Percentiles rank a stretch among this genome's conserved stretches.
phyloP scores from a whole-genome alignment of 179 eudicot species.

The Nepenthes alata region DNA sequence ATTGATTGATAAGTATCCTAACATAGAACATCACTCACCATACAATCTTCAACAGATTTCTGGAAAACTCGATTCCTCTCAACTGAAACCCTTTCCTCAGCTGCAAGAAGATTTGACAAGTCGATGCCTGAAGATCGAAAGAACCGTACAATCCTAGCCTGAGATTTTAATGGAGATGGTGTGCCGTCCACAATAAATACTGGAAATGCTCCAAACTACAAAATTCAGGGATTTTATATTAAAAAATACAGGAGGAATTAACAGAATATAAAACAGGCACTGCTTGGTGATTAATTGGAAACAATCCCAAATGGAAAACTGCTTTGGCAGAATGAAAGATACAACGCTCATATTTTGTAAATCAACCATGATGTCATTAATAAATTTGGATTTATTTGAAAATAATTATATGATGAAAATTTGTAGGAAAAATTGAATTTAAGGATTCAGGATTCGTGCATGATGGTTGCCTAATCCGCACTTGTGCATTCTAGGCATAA shows the following conservation, averaged over 20 bases:
- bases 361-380: too few relatives aligned
- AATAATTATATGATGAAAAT: too few relatives aligned
- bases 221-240: constrained; percentile 5
- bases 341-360: too few relatives aligned
- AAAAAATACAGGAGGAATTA: constrained; percentile 1
- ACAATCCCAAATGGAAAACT: too few relatives aligned
- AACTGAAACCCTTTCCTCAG: constrained; percentile 48
- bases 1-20: too few relatives aligned
- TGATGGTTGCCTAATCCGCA: too few relatives aligned
- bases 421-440: too few relatives aligned
- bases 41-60: constrained; percentile 63
- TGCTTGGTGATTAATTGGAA: too few relatives aligned
- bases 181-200: constrained; percentile 81
- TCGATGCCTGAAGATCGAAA: constrained; percentile 62
- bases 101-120: constrained; percentile 27
- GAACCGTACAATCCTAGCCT: constrained; percentile 66
- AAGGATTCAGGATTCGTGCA: too few relatives aligned
- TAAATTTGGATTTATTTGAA: too few relatives aligned
- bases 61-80: constrained; percentile 57
- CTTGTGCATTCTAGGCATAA: too few relatives aligned
- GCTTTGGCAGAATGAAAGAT: too few relatives aligned
- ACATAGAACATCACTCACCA: constrained; percentile 32
- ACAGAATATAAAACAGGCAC: neutral
- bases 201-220: constrained; percentile 93
- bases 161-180: constrained; percentile 72